Evolutionary conservation across 2,329 filamentous ascomycete genomes (phyloP), one percentile per base, ranked within the genome.

Genomic region (Ophiostoma perfectum): DNA sequence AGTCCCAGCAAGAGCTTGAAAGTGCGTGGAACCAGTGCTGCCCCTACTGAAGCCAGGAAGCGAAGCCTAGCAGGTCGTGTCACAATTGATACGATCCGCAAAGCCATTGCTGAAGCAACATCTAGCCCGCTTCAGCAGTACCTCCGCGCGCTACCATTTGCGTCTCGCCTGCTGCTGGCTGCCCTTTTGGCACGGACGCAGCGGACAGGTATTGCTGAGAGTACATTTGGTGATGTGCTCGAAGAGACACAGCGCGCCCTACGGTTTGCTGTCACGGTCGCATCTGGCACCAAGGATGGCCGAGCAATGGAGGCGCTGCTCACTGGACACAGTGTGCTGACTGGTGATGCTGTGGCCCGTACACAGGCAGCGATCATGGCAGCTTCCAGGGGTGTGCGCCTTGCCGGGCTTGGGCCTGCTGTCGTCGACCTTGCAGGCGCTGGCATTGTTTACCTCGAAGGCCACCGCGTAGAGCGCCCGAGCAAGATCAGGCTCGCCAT

Each of bases 101-200:
- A 91, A 75, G 95, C 95, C 47, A 98, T 99, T 78, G 91, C 91
- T 74, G 95, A 99, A 80, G 93, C 94, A 5, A 98, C 94, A 0
- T 93, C 91, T 4, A 97, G 92, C 68, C 95, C 95, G 1, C 82
- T 97, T 69, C 94, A 97, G 76, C 92, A 95, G 76, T 93, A 93
- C 75, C 84, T 99, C 47, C 90, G 92, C 65, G 86, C 88, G 18
- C 84, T 98, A 36, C 92, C 95, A 0, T 83, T 97, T 58, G 85
- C 89, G 39, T 88, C 90, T 12, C 97, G 97, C 75, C 82, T 98
- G 47, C 88, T 98, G 73, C 86, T 99, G 66, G 89, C 92, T 1
- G 92, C 93, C 6, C 81, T 99, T 16, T 79, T 97, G 49, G 85
- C 91, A 41, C 86, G 92, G 39, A 88, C 91, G 47, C 87, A 93